These are phyloP conservation scores for Penicillium cinerascens DNA, from an alignment of 495 filamentous ascomycete genomes.

Conservation along the genomic window DNA sequence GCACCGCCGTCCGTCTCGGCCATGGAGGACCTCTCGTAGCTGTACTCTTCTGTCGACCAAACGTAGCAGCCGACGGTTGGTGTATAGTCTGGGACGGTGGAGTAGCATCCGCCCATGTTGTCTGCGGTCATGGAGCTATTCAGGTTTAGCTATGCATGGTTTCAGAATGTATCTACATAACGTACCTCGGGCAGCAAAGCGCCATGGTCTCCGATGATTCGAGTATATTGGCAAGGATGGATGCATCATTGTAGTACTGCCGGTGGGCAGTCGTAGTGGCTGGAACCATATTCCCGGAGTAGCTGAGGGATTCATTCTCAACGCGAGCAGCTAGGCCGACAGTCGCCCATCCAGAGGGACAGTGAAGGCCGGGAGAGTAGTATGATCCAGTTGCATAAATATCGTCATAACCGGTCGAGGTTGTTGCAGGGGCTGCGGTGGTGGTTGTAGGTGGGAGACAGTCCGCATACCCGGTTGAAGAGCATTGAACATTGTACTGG, in stretches of 20 bases:
- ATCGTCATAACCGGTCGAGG: not conserved
- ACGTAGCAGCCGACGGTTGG: not conserved
- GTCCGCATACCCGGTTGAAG: not conserved
- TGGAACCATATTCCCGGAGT: slow-evolving; percentile 1
- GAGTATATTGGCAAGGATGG: not conserved
- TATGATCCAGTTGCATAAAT: not conserved
- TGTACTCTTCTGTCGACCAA: not conserved
- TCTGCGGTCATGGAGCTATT: not conserved
- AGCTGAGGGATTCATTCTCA: not conserved
- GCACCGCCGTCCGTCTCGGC: not conserved
- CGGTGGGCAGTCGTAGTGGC: not conserved
- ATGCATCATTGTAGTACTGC: not conserved
- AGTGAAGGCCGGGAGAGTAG: slow-evolving; percentile 12
- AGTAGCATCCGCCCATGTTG: not conserved
- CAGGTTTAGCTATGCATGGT: not conserved
- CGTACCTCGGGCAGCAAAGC: slow-evolving; percentile 3
- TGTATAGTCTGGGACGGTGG: not conserved
- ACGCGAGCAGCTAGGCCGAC: slow-evolving; percentile 7
- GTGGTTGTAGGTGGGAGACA: slow-evolving; percentile 3
- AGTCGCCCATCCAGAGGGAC: slow-evolving; percentile 9
- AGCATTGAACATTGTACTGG: not conserved
- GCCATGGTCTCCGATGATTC: slow-evolving; percentile 2
- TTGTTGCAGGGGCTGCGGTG: not conserved
- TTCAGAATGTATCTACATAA: not conserved
- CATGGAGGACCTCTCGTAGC: not conserved